Evolutionary conservation across 75 land plant species (phyloP).

Genomic region (Larix kaempferi): DNA sequence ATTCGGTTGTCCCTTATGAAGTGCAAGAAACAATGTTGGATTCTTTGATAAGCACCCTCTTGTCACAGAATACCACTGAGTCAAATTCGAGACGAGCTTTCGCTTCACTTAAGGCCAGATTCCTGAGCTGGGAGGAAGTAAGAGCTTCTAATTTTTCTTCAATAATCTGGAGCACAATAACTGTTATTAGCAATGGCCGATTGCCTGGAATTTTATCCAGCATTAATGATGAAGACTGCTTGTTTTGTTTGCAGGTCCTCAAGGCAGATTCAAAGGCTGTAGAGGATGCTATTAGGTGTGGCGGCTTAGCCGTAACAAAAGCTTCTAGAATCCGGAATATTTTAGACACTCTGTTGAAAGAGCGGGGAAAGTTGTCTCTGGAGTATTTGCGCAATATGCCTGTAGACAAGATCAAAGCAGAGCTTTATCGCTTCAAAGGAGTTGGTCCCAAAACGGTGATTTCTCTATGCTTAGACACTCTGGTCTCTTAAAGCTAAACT

Average conservation of each 20-base stretch:
- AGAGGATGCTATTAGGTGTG: conserved; percentile 82
- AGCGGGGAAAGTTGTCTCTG: conserved; percentile 63
- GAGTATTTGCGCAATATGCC: conserved; percentile 68
- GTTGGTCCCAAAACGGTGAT: conserved; percentile 88
- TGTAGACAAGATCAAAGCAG: conserved; percentile 62
- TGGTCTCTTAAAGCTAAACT: too few relatives aligned
- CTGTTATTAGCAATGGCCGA: neutral
- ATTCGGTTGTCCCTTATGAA: neutral
- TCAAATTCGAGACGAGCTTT: conserved; percentile 63
- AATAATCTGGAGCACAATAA: neutral
- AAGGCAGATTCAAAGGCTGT: conserved; percentile 58
- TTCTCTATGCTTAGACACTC: neutral
- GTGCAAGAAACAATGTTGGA: conserved; percentile 53
- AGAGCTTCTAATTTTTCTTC: neutral
- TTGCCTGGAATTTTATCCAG: neutral
- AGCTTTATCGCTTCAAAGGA: conserved; percentile 79
- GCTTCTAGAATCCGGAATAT: conserved; percentile 63
- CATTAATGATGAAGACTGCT: neutral
- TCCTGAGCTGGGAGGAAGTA: conserved; percentile 81
- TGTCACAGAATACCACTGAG: conserved; percentile 85
- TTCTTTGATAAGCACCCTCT: conserved; percentile 53
- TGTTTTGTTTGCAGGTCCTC: conserved; percentile 47
- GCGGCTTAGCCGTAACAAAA: conserved; percentile 77
- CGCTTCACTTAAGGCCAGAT: conserved; percentile 54
- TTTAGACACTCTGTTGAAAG: conserved; percentile 50